Conservation (phyloP, 2,329 filamentous ascomycete species). For the Metarhizium album region DNA sequence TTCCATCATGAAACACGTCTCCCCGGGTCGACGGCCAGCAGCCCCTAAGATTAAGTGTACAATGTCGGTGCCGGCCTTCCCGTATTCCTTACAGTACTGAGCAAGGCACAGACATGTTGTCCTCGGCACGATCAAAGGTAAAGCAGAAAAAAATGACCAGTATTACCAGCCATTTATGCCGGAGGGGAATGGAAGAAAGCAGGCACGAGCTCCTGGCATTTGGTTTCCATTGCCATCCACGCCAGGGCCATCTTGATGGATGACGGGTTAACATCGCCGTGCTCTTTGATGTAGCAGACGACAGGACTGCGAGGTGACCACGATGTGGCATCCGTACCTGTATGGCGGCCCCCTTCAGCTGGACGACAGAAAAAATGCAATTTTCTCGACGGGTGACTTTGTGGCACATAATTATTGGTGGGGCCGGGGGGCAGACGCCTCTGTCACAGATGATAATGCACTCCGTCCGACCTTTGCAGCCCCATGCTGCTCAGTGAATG, state of each 20-base stretch:
- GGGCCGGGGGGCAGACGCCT: constrained; percentile 5
- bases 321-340: constrained; percentile 4
- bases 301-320: not conserved
- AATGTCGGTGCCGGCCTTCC: not conserved
- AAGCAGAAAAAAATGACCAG: not conserved
- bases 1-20: not conserved
- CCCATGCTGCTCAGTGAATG: not conserved
- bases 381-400: not conserved
- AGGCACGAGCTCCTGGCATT: not conserved
- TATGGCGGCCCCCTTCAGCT: too few species aligned
- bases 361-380: not conserved
- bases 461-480: not conserved
- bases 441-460: constrained; percentile 4
- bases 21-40: not conserved
- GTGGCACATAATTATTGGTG: not conserved
- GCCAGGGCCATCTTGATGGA: too few species aligned
- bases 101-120: not conserved
- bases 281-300: not conserved
- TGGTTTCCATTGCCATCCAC: not conserved
- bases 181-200: not conserved
- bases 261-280: not conserved
- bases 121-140: not conserved
- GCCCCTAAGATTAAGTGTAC: not conserved
- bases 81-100: not conserved
- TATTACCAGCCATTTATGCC: too few species aligned